phyloP scores from a whole-genome alignment of 345 rosid genomes.

The Arabidopsis suecica region DNA sequence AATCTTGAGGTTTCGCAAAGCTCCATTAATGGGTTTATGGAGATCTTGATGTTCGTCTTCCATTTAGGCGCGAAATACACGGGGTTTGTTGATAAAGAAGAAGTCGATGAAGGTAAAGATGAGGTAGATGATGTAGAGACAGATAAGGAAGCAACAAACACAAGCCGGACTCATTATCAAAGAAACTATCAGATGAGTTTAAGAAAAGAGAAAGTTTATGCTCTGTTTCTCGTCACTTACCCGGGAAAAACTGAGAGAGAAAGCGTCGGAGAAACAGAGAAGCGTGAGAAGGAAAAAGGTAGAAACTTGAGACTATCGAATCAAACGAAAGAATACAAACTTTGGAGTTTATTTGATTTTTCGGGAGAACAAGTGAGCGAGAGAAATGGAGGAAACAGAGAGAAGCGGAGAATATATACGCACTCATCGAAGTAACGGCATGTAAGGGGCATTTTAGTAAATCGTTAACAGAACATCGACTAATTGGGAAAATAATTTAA shows the following conservation, averaged over 20 bases:
- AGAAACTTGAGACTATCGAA: slow-evolving; percentile 22
- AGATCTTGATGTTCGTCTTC: slow-evolving; percentile 44
- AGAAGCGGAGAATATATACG: slow-evolving; percentile 9
- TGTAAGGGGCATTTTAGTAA: slow-evolving; percentile 9
- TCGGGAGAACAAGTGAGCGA: not conserved
- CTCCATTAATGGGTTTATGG: slow-evolving; percentile 46
- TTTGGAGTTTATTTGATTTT: slow-evolving; percentile 23
- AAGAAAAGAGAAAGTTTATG: not conserved
- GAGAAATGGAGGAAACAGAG: slow-evolving; percentile 28
- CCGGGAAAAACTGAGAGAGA: slow-evolving; percentile 25
- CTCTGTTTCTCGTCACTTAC: slow-evolving; percentile 6
- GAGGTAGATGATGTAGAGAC: slow-evolving; percentile 21
- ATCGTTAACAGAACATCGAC: no score
- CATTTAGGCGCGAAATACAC: slow-evolving; percentile 20
- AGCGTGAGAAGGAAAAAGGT: not conserved
- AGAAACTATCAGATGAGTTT: slow-evolving; percentile 1
- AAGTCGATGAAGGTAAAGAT: slow-evolving; percentile 17
- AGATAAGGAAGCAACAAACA: slow-evolving; percentile 10
- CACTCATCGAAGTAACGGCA: not conserved
- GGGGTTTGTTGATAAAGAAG: slow-evolving; percentile 21
- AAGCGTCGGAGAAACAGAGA: slow-evolving; percentile 44
- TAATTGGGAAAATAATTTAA: not conserved
- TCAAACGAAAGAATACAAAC: slow-evolving; percentile 2
- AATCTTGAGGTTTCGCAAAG: slow-evolving; percentile 48
- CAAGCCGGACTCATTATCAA: not conserved